Evolutionary conservation across 1,139 yeast genomes (phyloP), one percentile per base, ranked within the genome.

Genomic region (Hyphopichia khmerensis): DNA sequence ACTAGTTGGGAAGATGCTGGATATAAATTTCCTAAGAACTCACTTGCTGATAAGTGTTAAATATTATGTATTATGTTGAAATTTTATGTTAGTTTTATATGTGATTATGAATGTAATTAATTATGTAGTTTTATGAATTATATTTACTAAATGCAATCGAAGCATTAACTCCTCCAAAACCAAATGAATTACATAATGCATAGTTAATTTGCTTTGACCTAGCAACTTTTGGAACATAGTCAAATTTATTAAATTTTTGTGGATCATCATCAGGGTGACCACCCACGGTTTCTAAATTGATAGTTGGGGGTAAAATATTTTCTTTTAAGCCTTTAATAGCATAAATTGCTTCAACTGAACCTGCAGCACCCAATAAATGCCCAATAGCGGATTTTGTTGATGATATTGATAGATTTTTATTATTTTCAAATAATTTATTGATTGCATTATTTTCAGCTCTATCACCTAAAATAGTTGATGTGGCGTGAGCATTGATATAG

Each of bases 141-240:
- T 51, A 69, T 48, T 62, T 71, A 41, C 66, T 71, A 56, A 80
- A 79, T 45, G 73, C 69, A 13, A 88, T 51, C 2, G 95, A 77
- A 13, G 95, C 85, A 62, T 95, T 95, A 7, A 95, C 90, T 13
- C 99, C 99, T 8, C 99, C 99, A 67, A 95, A 93, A 0, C 99
- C 99, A 68, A 95, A 93, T 51, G 96, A 88, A 59, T 95, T 95
- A 43, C 90, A 81, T 52, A 95, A 51, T 0, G 93, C 97, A 50
- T 77, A 74, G 7, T 74, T 56, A 9, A 87, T 58, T 3, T 60
- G 54, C 32, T 62, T 67, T 15, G 60, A 44, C 46, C 67, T 72
- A 4, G 84, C 68, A 7, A 55, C 49, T 29, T 76, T 66, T 0
- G 81, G 76, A 4, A 88, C 84, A 52, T 84, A 85, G 55, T 87